Evolutionary conservation across 2,329 filamentous ascomycete species (phyloP), one percentile per base, ranked within the genome.

Genomic region (Nemania abortiva): DNA sequence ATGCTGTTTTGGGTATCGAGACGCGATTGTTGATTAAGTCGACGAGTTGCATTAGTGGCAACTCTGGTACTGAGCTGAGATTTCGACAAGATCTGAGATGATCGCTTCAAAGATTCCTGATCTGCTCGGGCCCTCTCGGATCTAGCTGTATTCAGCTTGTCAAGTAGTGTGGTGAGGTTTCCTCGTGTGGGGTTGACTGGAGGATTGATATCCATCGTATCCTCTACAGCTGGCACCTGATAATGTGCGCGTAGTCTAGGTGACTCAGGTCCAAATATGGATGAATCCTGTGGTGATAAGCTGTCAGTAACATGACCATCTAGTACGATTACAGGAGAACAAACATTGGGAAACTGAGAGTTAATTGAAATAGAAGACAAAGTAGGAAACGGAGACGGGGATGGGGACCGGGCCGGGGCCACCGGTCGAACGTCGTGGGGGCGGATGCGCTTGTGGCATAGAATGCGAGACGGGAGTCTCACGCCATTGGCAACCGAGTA

Each of bases 121-220:
- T 69, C 70, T n/a, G 74, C 64, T 39, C 74, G 72, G 20, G 70
- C 61, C 31, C 74, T 72, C 27, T 77, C 74, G 22, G 71, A 66
- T 67, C 77, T 76, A 3, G 77, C 76, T 11, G 76, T 77, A 63
- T 77, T 76, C 27, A 79, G 75, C 22, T 74, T 78, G 63, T 78
- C 70, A 22, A 79, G 72, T n/a, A 79, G 73, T n/a, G 75, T 72
- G 22, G 77, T 78, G 73, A 81, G 74, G 67, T 83, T 79, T 55
- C 75, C 76, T 34, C 74, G 74, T 65, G 73, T 65, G 37, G 72
- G 66, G 52, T 75, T 77, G 6, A 69, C 72, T 45, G 71, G 72
- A 52, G 71, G 56, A 49, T 74, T 74, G 6, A 71, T 63, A 55
- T 69, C 63, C 70, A 74, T 74, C 2, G 70, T 69, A 7, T 66